Evolutionary conservation across 2,329 filamentous ascomycete species (phyloP).

Genomic region (Colletotrichum eleusines): DNA sequence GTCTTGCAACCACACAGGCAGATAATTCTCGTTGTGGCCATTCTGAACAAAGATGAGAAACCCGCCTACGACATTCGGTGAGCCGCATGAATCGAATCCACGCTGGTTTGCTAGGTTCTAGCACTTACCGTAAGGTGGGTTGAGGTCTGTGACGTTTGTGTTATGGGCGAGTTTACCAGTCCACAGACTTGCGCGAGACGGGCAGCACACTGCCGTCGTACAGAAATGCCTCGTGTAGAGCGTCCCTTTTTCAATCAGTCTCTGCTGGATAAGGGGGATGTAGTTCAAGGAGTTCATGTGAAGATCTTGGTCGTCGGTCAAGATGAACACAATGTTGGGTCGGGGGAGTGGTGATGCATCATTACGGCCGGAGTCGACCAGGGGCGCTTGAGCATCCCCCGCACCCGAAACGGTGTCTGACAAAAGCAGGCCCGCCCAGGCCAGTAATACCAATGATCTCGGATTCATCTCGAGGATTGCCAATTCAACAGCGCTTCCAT

Average conservation of each 20-base stretch:
- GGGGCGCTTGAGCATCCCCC: slow-evolving; percentile 27
- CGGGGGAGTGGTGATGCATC: slow-evolving; percentile 29
- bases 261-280: slow-evolving; percentile 65
- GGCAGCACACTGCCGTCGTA: slow-evolving; percentile 74
- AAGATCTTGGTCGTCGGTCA: slow-evolving; percentile 76
- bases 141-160: slow-evolving; percentile 69
- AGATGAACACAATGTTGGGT: slow-evolving; percentile 73
- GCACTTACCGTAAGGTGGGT: slow-evolving; percentile 68
- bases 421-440: slow-evolving; percentile 9
- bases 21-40: slow-evolving; percentile 62
- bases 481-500: not conserved
- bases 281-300: slow-evolving; percentile 71
- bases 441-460: slow-evolving; percentile 3
- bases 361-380: slow-evolving; percentile 10
- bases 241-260: slow-evolving; percentile 68
- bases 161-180: slow-evolving; percentile 74
- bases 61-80: slow-evolving; percentile 47
- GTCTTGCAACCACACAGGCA: slow-evolving; percentile 64
- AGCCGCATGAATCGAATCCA: not conserved
- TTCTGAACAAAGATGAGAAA: slow-evolving; percentile 65
- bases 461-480: not conserved
- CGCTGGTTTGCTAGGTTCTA: slow-evolving; percentile 34
- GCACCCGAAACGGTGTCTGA: not conserved
- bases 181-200: slow-evolving; percentile 71
- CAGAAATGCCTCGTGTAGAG: slow-evolving; percentile 72